Evolutionary conservation across 2,329 filamentous ascomycete species (phyloP).

Genomic region (Aspergillus vadensis): DNA sequence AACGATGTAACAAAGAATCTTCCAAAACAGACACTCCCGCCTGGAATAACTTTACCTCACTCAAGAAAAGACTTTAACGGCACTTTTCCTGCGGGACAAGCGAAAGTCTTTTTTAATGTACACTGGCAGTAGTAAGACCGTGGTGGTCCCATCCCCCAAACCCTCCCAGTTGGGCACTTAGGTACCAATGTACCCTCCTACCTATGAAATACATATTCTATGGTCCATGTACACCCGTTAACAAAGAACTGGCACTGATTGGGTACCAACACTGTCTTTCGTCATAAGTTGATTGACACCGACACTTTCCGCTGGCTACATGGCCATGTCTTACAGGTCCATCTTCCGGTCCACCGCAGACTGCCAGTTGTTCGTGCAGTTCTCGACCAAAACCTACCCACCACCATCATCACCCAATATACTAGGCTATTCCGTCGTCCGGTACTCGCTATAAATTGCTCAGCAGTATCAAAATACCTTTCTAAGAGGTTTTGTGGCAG

Average conservation of each 20-base stretch:
- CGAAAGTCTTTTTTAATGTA: neutral
- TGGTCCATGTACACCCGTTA: neutral
- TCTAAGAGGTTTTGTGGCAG: neutral
- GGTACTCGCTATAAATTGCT: neutral
- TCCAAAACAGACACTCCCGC: neutral
- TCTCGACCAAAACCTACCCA: neutral
- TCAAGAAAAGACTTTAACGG: neutral
- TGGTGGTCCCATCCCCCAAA: neutral
- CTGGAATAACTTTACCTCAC: neutral
- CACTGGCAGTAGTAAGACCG: neutral
- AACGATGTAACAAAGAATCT: neutral
- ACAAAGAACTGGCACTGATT: neutral
- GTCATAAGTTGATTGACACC: neutral
- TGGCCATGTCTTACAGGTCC: constrained; percentile 22
- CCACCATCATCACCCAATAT: neutral
- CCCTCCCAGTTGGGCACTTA: neutral
- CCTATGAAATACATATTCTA: neutral
- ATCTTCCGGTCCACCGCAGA: constrained; percentile 4
- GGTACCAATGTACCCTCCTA: neutral
- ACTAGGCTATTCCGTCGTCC: neutral
- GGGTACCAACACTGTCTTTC: neutral
- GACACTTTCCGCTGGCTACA: constrained; percentile 14
- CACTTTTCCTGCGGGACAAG: neutral
- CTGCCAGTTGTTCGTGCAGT: constrained; percentile 18
- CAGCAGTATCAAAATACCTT: neutral